Conservation (phyloP, 164 flowering plant genomes). For the Pachysandra terminalis region DNA sequence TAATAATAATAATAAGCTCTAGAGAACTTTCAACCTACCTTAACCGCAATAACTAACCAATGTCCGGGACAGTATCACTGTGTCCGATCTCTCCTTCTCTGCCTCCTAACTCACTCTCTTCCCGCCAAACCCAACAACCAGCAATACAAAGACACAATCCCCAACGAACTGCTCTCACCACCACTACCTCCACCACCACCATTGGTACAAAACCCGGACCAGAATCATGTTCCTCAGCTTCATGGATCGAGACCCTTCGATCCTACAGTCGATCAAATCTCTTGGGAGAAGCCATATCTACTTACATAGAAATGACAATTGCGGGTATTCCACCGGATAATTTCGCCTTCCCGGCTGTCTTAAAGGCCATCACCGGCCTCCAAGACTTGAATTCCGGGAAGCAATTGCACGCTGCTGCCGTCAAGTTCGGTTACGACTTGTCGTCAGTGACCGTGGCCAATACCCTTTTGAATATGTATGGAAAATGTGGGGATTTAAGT, state of each 20-base stretch:
- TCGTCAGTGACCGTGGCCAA: slow-evolving; percentile 55
- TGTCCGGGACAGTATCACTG: too few species aligned
- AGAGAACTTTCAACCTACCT: too few species aligned
- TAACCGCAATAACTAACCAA: too few species aligned
- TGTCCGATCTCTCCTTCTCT: too few species aligned
- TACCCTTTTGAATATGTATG: slow-evolving; percentile 61
- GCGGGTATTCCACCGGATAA: slow-evolving; percentile 53
- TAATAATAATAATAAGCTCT: too few species aligned
- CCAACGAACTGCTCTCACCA: too few species aligned
- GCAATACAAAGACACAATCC: too few species aligned
- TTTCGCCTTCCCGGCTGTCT: slow-evolving; percentile 63
- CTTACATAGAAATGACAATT: slow-evolving; percentile 47
- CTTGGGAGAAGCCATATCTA: slow-evolving; percentile 53
- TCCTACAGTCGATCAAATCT: slow-evolving; percentile 38
- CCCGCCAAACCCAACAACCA: too few species aligned
- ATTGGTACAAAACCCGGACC: slow-evolving; percentile 7
- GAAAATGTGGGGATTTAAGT: slow-evolving; percentile 47
- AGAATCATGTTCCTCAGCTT: slow-evolving; percentile 21
- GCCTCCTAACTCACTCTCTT: too few species aligned
- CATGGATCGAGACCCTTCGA: slow-evolving; percentile 65
- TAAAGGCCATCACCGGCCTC: slow-evolving; percentile 52
- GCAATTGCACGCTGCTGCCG: slow-evolving; percentile 57
- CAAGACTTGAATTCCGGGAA: slow-evolving; percentile 45
- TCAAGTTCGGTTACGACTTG: slow-evolving; percentile 47
- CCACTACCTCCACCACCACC: too few species aligned